These are phyloP conservation scores for Aureobasidium sp. DNA, from an alignment of 2,329 filamentous ascomycete species.

Conservation along the genomic window DNA sequence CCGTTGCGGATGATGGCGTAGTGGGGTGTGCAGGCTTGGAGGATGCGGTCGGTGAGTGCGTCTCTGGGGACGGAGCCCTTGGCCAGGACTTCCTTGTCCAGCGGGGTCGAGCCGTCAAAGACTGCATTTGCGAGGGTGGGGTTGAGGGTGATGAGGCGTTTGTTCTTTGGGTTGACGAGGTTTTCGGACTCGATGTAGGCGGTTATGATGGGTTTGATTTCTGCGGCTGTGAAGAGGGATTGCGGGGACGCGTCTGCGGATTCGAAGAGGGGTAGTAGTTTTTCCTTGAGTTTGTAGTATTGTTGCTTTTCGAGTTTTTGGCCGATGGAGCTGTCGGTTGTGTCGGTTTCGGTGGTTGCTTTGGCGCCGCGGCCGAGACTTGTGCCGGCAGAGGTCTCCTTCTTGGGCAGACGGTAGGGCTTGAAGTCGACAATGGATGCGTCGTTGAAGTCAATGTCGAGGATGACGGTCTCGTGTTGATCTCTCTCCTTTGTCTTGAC, in stretches of 20 bases:
- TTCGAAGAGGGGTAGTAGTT: slow-evolving; percentile 47
- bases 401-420: slow-evolving; percentile 54
- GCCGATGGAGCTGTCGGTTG: slow-evolving; percentile 33
- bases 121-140: slow-evolving; percentile 55
- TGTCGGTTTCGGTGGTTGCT: slow-evolving; percentile 30
- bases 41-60: slow-evolving; percentile 49
- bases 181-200: slow-evolving; percentile 51
- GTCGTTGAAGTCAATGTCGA: slow-evolving; percentile 57
- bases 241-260: slow-evolving; percentile 38
- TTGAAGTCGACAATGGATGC: slow-evolving; percentile 45
- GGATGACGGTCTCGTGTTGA: slow-evolving; percentile 54
- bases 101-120: slow-evolving; percentile 43
- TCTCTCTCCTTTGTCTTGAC: slow-evolving; percentile 57
- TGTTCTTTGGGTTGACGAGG: slow-evolving; percentile 48
- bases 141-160: slow-evolving; percentile 52
- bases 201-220: slow-evolving; percentile 49
- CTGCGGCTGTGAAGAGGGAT: slow-evolving; percentile 48
- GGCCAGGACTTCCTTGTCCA: slow-evolving; percentile 48
- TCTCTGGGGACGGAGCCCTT: slow-evolving; percentile 52
- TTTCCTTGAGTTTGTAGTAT: slow-evolving; percentile 48
- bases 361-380: slow-evolving; percentile 27
- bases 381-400: slow-evolving; percentile 38
- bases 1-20: slow-evolving; percentile 48
- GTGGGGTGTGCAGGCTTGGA: slow-evolving; percentile 47
- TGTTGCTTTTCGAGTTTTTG: slow-evolving; percentile 43